A percentile compares a stretch with the other conserved stretches of the same genome.
Evolutionary conservation across 371 early-diverging fungal species (phyloP).

Genomic region (Mucor mucedo): DNA sequence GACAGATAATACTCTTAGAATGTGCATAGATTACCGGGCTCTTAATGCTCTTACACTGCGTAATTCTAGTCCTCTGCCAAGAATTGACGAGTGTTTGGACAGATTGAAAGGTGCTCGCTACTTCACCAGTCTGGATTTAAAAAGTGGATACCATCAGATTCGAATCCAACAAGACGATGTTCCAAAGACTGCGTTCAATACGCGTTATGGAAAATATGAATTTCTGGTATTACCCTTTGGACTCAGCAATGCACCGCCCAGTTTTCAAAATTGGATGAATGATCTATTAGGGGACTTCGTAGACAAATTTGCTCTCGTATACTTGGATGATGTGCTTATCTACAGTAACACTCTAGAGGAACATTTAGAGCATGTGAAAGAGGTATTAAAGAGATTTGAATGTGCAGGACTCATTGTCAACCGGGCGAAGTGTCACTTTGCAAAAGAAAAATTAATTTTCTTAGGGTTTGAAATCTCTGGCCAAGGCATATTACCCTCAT

Average conservation of each 20-base stretch:
- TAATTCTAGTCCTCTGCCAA: constrained; percentile 51
- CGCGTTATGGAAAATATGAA: constrained; percentile 10
- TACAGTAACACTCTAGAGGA: constrained; percentile 49
- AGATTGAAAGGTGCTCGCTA: constrained; percentile 26
- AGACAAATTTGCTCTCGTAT: constrained; percentile 47
- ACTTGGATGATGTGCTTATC: constrained; percentile 66
- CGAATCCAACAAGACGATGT: not conserved
- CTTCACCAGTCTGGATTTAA: constrained; percentile 27
- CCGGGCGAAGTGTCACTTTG: constrained; percentile 59
- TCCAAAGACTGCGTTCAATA: constrained; percentile 16
- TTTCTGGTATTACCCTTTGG: constrained; percentile 1
- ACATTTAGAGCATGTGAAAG: constrained; percentile 44
- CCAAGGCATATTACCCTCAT: constrained; percentile 32
- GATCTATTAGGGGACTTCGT: constrained; percentile 33
- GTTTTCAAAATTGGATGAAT: constrained; percentile 11
- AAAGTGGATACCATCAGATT: constrained; percentile 13
- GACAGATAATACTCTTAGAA: constrained; percentile 44
- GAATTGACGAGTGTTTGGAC: constrained; percentile 44
- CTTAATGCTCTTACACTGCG: constrained; percentile 52
- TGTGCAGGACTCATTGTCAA: constrained; percentile 42
- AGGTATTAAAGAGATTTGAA: constrained; percentile 40
- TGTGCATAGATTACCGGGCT: constrained; percentile 42
- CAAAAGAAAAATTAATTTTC: constrained; percentile 36
- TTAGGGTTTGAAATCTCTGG: constrained; percentile 44
- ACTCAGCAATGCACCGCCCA: not conserved